A percentile compares a stretch with the other conserved stretches of the same genome.
These are phyloP conservation scores for Paraleonurus japonicus DNA, from an alignment of 257 asterid species.

Conservation along the genomic window DNA sequence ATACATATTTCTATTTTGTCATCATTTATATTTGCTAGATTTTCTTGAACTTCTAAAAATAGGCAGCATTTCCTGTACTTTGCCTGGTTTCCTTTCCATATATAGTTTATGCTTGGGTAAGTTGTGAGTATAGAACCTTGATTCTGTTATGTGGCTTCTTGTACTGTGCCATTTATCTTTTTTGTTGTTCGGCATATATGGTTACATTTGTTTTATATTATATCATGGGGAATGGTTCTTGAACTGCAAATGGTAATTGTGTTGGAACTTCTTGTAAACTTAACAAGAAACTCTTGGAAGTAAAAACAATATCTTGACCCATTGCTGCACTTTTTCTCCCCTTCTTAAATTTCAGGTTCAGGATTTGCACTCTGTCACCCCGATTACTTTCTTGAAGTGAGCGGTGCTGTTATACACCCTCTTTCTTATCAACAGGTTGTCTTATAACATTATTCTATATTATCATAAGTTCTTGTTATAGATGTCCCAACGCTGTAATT, in stretches of 20 bases:
- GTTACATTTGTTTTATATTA: background rate
- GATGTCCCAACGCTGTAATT: background rate
- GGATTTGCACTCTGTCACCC: conserved; percentile 96
- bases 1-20: background rate
- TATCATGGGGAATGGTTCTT: conserved; percentile 14
- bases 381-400: conserved; percentile 86
- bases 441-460: conserved; percentile 6
- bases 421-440: conserved; percentile 99
- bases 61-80: conserved; percentile 13
- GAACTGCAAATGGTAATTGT: background rate
- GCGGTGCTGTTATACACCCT: conserved; percentile 98
- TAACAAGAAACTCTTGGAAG: conserved; percentile 1
- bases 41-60: background rate
- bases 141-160: conserved; percentile 18
- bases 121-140: conserved; percentile 8
- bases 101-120: conserved; percentile 16
- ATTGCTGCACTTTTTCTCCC: conserved; percentile 15
- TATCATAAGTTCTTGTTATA: background rate
- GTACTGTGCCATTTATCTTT: background rate
- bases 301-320: background rate
- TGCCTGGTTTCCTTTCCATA: conserved; percentile 11
- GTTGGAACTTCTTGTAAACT: background rate
- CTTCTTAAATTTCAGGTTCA: conserved; percentile 72
- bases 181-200: conserved; percentile 5
- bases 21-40: conserved; percentile 7